Evolutionary conservation across 345 rosid genomes (phyloP).

Genomic region (Lepidium didymum): DNA sequence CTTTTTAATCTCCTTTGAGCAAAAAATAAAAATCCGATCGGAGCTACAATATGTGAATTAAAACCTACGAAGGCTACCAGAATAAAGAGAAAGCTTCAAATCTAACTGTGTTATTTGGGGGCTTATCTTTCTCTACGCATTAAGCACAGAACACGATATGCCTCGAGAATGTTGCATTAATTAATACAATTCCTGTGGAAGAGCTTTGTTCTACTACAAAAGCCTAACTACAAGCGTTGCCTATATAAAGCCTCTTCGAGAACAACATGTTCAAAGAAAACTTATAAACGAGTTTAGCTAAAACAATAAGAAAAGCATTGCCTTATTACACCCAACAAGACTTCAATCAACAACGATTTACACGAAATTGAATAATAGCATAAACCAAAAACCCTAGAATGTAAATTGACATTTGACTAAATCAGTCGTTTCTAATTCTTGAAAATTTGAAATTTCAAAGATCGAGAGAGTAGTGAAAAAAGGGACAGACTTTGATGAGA

Average conservation of each 20-base stretch:
- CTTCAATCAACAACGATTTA: neutral
- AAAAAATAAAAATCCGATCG: no score
- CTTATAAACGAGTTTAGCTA: neutral
- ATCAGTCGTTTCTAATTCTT: neutral
- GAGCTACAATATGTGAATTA: no score
- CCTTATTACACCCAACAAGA: no score
- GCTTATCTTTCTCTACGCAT: neutral
- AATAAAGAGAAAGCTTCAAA: no score
- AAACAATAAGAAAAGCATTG: no score
- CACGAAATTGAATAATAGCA: neutral
- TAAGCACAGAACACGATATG: neutral
- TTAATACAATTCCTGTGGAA: neutral
- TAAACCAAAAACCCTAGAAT: neutral
- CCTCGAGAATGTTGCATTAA: neutral
- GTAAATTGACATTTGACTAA: neutral
- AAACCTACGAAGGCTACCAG: no score
- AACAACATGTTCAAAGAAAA: neutral
- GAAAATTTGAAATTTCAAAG: neutral
- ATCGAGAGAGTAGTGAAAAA: neutral
- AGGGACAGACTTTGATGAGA: conserved; percentile 82
- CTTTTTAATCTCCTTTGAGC: no score
- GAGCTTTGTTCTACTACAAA: neutral
- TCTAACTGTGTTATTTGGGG: neutral
- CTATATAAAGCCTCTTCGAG: neutral
- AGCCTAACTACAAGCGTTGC: neutral